phyloP scores from a whole-genome alignment of 345 rosid genomes.

The Citrus cavaleriei region DNA sequence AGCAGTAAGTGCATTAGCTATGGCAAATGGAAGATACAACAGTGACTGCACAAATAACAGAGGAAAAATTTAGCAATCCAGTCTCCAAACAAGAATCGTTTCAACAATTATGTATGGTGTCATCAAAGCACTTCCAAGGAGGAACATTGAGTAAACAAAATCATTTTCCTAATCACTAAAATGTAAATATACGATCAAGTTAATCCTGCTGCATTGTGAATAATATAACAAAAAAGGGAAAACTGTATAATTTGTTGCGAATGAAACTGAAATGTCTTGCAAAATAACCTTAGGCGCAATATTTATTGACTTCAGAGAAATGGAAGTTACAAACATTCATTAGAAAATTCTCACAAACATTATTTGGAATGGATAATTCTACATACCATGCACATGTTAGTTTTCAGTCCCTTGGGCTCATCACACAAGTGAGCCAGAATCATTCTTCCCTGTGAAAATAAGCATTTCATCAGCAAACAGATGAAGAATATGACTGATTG shows the following conservation, averaged over 20 bases:
- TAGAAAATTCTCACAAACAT: background rate
- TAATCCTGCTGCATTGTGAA: background rate
- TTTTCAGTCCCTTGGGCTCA: constrained; percentile 97
- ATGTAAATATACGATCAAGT: background rate
- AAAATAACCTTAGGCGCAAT: background rate
- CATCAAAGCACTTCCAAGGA: background rate
- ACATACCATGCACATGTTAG: constrained; percentile 98
- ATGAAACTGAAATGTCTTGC: background rate
- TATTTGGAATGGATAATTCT: constrained; percentile 3
- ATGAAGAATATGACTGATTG: background rate
- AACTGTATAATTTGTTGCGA: background rate
- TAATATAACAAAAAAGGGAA: background rate
- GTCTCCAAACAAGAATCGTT: background rate
- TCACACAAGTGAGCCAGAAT: constrained; percentile 97
- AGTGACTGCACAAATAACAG: constrained; percentile 58
- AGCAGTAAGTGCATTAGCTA: constrained; percentile 92
- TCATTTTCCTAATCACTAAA: background rate
- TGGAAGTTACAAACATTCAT: background rate
- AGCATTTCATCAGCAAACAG: constrained; percentile 15
- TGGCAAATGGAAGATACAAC: constrained; percentile 86
- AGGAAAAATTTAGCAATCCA: constrained; percentile 4
- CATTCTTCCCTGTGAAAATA: constrained; percentile 89
- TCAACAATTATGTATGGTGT: background rate
- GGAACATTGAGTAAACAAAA: background rate
- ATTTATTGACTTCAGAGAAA: background rate